phyloP scores from a whole-genome alignment of 75 land plant species.

The Gnetum montanum region DNA sequence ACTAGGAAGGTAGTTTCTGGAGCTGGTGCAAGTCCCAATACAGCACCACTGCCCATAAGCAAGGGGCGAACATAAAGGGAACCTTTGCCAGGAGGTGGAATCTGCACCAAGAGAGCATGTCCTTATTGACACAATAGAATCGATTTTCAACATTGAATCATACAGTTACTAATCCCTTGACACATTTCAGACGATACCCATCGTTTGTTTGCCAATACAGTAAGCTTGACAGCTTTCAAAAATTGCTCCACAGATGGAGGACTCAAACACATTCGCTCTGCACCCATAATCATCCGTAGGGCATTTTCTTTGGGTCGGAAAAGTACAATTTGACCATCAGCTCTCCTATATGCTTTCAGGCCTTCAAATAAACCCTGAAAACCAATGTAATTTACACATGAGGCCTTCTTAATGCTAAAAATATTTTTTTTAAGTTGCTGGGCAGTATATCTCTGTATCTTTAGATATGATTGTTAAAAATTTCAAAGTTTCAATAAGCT shows the following conservation, averaged over 20 bases:
- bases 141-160: not conserved
- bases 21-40: constrained; percentile 26
- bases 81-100: constrained; percentile 30
- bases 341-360: constrained; percentile 34
- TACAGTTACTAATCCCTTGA: not conserved
- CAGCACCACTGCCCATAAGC: constrained; percentile 22
- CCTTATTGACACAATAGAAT: not conserved
- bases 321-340: constrained; percentile 23
- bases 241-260: constrained; percentile 31
- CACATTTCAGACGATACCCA: constrained; percentile 33
- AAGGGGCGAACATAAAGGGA: constrained; percentile 26
- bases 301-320: constrained; percentile 53
- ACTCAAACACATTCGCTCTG: constrained; percentile 34
- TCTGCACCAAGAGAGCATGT: constrained; percentile 8
- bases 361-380: constrained; percentile 47
- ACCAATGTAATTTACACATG: not conserved
- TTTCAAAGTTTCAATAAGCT: no score
- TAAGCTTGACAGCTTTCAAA: constrained; percentile 36
- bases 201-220: constrained; percentile 33
- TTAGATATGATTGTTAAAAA: no score
- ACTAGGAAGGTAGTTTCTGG: constrained; percentile 22
- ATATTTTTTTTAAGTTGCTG: not conserved
- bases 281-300: constrained; percentile 29
- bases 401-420: not conserved
- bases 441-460: no score